Base-by-base conservation (phyloP, 23 red algal species). In the Gracilariopsis chorda region DNA sequence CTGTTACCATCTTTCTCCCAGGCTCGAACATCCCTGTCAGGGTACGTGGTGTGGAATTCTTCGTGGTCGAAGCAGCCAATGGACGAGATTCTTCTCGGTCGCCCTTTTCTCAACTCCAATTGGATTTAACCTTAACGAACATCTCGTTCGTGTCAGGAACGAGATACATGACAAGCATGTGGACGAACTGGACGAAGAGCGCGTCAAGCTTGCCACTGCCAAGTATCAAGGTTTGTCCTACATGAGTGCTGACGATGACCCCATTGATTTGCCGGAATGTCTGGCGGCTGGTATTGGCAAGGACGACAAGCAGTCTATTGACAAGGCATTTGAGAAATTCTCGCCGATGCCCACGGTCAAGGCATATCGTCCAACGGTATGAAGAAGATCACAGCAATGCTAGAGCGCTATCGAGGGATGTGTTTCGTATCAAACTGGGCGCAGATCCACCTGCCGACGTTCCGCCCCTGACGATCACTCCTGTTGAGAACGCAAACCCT, bases 111-210 rank as follows among this genome's bases (percentile, higher is more conserved):
- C 58, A 24, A 58, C 32, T 2, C 25, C 78, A 13, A 83, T 64
- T 30, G 52, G 78, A 40, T 83, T 83, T 35, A 64, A 83, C 6
- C 33, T 83, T 12, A 35, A 83, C 37, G 58, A 42, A 5, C 78
- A 83, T 47, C 39, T 65, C 2, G 23, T 36, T 1, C 52, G 37
- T 45, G 78, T 83, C 1, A 32, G 46, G 14, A 2, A 10, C 1
- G 10, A 57, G 2, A 17, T 78, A 5, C 29, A 78, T 37, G 73
- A 78, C 73, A 39, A 42, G 35, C 55, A 59, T 59, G 55, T 59
- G 6, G 19, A 59, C 16, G 6, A 11, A 7, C 29, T 59, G 29
- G 16, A 59, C 5, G 7, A 6, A 72, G 8, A 72, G 42, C 21
- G 5, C 6, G 7, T 72, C 6, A 72, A 72, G 34, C 8, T 72